Conservation (phyloP, 495 filamentous ascomycete species). For the Penicillium fimorum region DNA sequence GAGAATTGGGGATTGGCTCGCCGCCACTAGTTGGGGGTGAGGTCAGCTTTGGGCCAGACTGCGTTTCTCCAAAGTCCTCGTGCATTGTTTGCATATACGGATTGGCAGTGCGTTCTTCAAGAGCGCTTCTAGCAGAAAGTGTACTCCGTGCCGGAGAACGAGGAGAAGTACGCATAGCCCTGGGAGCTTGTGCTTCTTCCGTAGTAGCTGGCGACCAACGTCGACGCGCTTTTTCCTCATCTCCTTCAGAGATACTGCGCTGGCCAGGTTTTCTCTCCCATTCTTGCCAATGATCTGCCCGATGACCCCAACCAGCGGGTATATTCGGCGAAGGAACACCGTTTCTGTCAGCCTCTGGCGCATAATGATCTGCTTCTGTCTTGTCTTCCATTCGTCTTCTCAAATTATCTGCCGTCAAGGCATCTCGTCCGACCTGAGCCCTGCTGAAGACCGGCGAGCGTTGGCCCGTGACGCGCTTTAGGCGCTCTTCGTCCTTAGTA, state of each 20-base stretch:
- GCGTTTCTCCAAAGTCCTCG: slow-evolving; percentile 24
- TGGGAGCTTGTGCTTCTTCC: slow-evolving; percentile 18
- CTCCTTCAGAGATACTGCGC: slow-evolving; percentile 27
- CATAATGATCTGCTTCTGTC: neutral
- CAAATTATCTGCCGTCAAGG: slow-evolving; percentile 47
- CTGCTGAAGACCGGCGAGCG: slow-evolving; percentile 49
- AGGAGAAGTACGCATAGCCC: slow-evolving; percentile 21
- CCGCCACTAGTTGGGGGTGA: slow-evolving; percentile 31
- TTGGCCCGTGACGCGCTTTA: slow-evolving; percentile 43
- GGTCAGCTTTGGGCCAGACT: slow-evolving; percentile 24
- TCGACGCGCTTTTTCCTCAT: slow-evolving; percentile 17
- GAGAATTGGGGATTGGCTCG: slow-evolving; percentile 50
- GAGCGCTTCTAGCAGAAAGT: slow-evolving; percentile 15
- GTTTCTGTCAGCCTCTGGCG: slow-evolving; percentile 18
- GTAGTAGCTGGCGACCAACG: slow-evolving; percentile 6
- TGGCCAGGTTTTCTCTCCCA: slow-evolving; percentile 50
- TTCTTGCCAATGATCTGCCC: slow-evolving; percentile 47
- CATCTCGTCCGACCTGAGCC: slow-evolving; percentile 35
- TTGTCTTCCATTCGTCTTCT: slow-evolving; percentile 44
- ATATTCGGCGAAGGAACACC: slow-evolving; percentile 53
- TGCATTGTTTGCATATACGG: slow-evolving; percentile 3
- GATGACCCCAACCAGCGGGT: slow-evolving; percentile 59
- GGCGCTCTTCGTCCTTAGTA: slow-evolving; percentile 44
- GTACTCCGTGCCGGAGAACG: slow-evolving; percentile 17
- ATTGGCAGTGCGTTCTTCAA: slow-evolving; percentile 26